Evolutionary conservation across 192 early-diverging fungal species (phyloP), one percentile per base, ranked within the genome.

Genomic region (Dissophora ornata): DNA sequence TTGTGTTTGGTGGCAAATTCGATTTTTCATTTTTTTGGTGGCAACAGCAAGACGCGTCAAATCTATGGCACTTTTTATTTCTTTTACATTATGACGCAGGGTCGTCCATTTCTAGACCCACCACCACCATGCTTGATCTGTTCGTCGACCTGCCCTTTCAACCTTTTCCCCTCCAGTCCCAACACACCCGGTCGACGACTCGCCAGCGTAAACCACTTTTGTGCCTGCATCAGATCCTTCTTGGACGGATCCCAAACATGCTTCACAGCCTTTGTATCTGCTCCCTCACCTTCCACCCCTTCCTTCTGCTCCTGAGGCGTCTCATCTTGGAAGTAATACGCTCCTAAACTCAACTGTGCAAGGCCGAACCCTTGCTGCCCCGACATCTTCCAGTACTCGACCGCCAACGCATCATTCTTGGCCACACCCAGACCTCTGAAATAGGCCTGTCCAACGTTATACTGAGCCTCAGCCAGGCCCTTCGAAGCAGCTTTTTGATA

Each of bases 391-490:
- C 79, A 84, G 51, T 81, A 87, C 51, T 84, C 83, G 19, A 77
- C 78, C 0, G 85, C 85, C 54, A 82, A 52, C 26, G 73, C 80
- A 34, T 63, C 50, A 25, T 84, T 84, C 40, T 79, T 64, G 33
- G 80, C 62, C 0, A 83, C 79, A 0, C 85, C 85, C 42, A 79
- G 29, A 8, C 85, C 85, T 4, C 64, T 63, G 19, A 87, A 65
- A 34, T 79, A 87, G 0, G 78, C 60, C 2, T 69, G 46, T 0
- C 80, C 85, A 0, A 87, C 75, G 49, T 87, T 87, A 45, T 87
- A 87, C 30, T 87, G 85, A 9, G 85, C 85, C 57, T 87, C 83
- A 12, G 83, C 58, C 44, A 87, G 30, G 3, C 82, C 85, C 60
- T 79, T 87, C 22, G 82, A 64, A 0, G 83, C 81, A 2, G 83